Percentiles rank a stretch among this genome's conserved stretches.
Evolutionary conservation across 1,284 basidiomycete genomes (phyloP).

Genomic region (Ceratobasidium papillatum): DNA sequence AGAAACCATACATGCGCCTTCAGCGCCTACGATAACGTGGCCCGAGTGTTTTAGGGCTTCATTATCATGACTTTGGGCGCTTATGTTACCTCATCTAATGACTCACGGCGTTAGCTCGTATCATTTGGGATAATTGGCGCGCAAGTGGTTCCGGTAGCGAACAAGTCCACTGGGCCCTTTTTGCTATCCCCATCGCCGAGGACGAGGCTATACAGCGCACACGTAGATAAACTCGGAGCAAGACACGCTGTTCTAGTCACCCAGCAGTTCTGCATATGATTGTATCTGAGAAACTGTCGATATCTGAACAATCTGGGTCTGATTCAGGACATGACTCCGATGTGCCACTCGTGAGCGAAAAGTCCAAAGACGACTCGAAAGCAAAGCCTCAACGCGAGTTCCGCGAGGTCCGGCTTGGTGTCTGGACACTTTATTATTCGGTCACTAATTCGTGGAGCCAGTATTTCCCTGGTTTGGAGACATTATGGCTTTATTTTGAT

Average conservation of each 20-base stretch:
- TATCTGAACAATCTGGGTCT: not conserved
- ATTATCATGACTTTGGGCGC: not conserved
- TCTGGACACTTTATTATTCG: slow-evolving; percentile 33
- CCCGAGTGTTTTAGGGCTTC: not conserved
- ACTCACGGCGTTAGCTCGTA: not conserved
- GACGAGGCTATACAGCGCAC: not conserved
- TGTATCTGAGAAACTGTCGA: not conserved
- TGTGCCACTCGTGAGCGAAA: slow-evolving; percentile 1
- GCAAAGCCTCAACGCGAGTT: not conserved
- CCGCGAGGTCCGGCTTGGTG: slow-evolving; percentile 16
- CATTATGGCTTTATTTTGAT: slow-evolving; percentile 27
- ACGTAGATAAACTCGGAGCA: not conserved
- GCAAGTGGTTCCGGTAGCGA: too few species aligned
- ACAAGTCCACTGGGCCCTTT: too few species aligned
- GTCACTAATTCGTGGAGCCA: slow-evolving; percentile 33
- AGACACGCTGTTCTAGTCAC: not conserved
- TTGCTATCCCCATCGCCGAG: not conserved
- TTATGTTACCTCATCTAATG: not conserved
- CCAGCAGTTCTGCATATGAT: not conserved
- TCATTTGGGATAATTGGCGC: not conserved
- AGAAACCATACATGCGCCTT: too few species aligned
- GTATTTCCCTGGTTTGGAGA: slow-evolving; percentile 31
- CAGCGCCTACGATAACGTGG: not conserved
- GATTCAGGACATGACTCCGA: not conserved
- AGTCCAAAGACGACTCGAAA: not conserved